Base-by-base conservation (phyloP, 2,329 filamentous ascomycete genomes). In the Paradendryphiella salina region DNA sequence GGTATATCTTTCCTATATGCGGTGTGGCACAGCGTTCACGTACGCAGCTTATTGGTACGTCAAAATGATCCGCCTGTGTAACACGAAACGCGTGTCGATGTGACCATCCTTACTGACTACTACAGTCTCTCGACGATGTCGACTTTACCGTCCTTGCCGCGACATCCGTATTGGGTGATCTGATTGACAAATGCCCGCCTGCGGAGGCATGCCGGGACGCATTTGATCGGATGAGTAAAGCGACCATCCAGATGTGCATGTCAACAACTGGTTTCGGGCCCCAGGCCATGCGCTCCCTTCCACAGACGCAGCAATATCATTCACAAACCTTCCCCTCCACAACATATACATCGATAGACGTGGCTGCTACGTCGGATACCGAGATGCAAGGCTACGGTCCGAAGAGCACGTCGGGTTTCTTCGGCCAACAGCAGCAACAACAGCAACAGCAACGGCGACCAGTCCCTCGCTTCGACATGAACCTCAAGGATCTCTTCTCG, bases 91-190 rank as follows among this genome's bases (percentile, higher is more conserved):
- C 29, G 11, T 39, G 7, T 39, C 28, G 17, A 34, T 44, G 28
- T 40, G 21, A 32, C 23, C 17, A 26, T 11, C 4, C 37, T 28
- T 23, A 62, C 55, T 62, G 32, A 43, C 40, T 49, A 51, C 54
- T 52, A 52, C 59, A 82, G 80, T 89, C 88, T 6, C 88, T 96
- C 76, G 92, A 97, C 66, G 93, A 97, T 70, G 91, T 97, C n/a
- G 93, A 97, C 70, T 96, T 96, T 65, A 97, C 93, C 0, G 89
- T 97, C 7, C 80, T 96, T 40, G 90, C 92, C 7, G 93, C 92
- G 17, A 96, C 90, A 40, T 96, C 93, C 1, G 91, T 97, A 7
- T 85, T 97, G 35, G 87, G 85, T 4, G 94, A 96, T 67, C 80
- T 97, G 56, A 92, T 95, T 59, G 89, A 95, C 60, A 96, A 96